phyloP scores from a whole-genome alignment of 2,329 filamentous ascomycete species.

The Pyrenophora tritici-repentis region DNA sequence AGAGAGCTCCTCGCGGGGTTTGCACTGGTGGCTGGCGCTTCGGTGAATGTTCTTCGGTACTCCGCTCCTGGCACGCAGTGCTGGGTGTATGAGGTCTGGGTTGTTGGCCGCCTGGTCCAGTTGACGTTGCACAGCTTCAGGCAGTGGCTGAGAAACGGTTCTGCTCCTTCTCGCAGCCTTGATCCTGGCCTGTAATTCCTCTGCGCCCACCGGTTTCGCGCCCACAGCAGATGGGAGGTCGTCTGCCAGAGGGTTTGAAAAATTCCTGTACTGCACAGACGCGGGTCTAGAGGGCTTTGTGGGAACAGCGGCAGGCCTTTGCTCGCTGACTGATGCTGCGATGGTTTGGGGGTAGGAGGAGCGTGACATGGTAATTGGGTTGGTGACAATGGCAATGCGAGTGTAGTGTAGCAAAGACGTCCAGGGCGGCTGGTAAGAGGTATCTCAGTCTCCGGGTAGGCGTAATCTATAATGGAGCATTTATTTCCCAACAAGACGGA shows the following conservation, averaged over 20 bases:
- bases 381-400: too few relatives aligned
- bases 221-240: background rate
- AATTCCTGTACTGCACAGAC: constrained; percentile 28
- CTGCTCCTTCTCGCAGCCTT: constrained; percentile 23
- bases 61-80: constrained; percentile 14
- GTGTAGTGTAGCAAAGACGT: background rate
- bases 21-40: constrained; percentile 9
- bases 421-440: background rate
- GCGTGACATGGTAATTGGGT: constrained; percentile 33
- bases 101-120: constrained; percentile 11
- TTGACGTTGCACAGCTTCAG: constrained; percentile 15
- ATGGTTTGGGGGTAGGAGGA: constrained; percentile 40
- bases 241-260: constrained; percentile 7
- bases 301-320: constrained; percentile 23
- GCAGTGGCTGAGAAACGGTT: constrained; percentile 11
- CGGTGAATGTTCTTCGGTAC: constrained; percentile 1
- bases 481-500: constrained; percentile 17
- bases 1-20: constrained; percentile 13
- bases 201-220: constrained; percentile 18
- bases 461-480: constrained; percentile 19
- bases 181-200: constrained; percentile 28
- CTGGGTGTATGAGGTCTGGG: constrained; percentile 13
- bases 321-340: constrained; percentile 34
- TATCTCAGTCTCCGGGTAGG: constrained; percentile 3
- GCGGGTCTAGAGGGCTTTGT: constrained; percentile 22